A percentile compares a stretch with the other conserved stretches of the same genome.
These are phyloP conservation scores for Pseudoscleropodium purum DNA, from an alignment of 225 moss, liverwort and hornwort genomes.

Conservation along the genomic window DNA sequence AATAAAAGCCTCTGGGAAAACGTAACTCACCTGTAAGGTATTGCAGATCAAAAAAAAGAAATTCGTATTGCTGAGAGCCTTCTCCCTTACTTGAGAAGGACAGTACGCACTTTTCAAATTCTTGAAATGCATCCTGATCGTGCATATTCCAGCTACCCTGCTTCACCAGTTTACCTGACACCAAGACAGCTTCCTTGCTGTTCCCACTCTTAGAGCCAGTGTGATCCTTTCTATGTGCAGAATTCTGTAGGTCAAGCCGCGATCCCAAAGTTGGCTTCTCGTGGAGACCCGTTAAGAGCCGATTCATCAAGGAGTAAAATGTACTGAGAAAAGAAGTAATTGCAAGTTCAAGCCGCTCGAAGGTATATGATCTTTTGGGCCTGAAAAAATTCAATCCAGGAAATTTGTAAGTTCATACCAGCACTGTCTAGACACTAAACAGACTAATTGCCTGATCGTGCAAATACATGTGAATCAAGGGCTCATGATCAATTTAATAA, in stretches of 20 bases:
- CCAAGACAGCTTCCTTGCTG: slow-evolving; percentile 20
- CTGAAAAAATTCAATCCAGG: slow-evolving; percentile 31
- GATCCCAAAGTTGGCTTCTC: slow-evolving; percentile 21
- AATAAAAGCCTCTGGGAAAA: not conserved
- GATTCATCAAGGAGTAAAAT: slow-evolving; percentile 65
- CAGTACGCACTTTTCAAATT: slow-evolving; percentile 58
- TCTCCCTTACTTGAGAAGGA: slow-evolving; percentile 35
- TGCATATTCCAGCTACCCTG: slow-evolving; percentile 33
- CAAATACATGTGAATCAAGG: not conserved
- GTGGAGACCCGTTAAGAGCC: slow-evolving; percentile 35
- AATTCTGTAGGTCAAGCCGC: slow-evolving; percentile 15
- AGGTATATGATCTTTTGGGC: slow-evolving; percentile 73
- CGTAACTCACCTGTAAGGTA: slow-evolving; percentile 61
- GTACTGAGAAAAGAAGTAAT: slow-evolving; percentile 74
- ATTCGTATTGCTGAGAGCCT: slow-evolving; percentile 44
- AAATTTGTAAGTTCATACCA: not conserved
- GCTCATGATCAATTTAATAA: not conserved
- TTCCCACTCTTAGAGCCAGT: slow-evolving; percentile 16
- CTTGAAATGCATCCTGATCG: slow-evolving; percentile 45
- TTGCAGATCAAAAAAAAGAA: slow-evolving; percentile 76
- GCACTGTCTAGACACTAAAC: not conserved
- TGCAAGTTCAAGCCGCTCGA: slow-evolving; percentile 72
- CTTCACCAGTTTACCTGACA: slow-evolving; percentile 19
- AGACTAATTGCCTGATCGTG: not conserved
- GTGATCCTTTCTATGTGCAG: slow-evolving; percentile 10